phyloP scores from a whole-genome alignment of 2,329 filamentous ascomycete genomes.

The Xylariales sp. region DNA sequence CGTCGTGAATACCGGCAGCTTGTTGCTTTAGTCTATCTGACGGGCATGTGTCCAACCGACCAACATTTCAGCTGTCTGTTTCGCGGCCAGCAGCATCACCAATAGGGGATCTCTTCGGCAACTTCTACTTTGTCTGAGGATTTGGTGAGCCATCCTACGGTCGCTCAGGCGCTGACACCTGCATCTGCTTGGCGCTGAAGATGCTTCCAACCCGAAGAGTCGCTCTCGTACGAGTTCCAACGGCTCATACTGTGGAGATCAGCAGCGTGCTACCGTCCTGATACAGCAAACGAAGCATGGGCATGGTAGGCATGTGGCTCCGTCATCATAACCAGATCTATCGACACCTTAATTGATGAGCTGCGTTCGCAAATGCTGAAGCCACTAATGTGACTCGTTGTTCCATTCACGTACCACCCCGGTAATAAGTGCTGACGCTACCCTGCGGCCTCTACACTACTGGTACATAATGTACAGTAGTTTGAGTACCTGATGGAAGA shows the following conservation, averaged over 20 bases:
- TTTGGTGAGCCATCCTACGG: conserved; percentile 31
- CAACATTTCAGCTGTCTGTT: conserved; percentile 38
- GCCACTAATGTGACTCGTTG: conserved; percentile 10
- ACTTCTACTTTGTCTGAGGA: conserved; percentile 20
- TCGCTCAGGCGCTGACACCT: conserved; percentile 33
- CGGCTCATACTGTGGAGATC: conserved; percentile 23
- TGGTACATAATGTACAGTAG: too few species aligned
- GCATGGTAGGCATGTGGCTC: conserved; percentile 15
- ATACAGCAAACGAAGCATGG: conserved; percentile 24
- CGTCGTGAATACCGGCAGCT: conserved; percentile 8
- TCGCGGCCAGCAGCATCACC: conserved; percentile 27
- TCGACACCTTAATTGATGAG: conserved; percentile 4
- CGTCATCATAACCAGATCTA: conserved; percentile 12
- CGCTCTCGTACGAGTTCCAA: conserved; percentile 9
- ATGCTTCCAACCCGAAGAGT: not conserved
- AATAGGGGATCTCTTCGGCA: conserved; percentile 7
- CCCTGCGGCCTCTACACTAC: conserved; percentile 3
- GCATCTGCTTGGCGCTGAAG: conserved; percentile 25
- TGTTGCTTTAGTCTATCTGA: conserved; percentile 9
- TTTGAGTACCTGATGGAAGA: conserved; percentile 7
- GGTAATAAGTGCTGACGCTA: conserved; percentile 29
- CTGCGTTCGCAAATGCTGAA: conserved; percentile 6
- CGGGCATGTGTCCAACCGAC: conserved; percentile 31
- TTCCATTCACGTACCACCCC: conserved; percentile 11
- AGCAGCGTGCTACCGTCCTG: conserved; percentile 18